A percentile compares a stretch with the other conserved stretches of the same genome.
These are phyloP conservation scores for Lachnellula hyalina DNA, from an alignment of 2,329 filamentous ascomycete species.

Conservation along the genomic window DNA sequence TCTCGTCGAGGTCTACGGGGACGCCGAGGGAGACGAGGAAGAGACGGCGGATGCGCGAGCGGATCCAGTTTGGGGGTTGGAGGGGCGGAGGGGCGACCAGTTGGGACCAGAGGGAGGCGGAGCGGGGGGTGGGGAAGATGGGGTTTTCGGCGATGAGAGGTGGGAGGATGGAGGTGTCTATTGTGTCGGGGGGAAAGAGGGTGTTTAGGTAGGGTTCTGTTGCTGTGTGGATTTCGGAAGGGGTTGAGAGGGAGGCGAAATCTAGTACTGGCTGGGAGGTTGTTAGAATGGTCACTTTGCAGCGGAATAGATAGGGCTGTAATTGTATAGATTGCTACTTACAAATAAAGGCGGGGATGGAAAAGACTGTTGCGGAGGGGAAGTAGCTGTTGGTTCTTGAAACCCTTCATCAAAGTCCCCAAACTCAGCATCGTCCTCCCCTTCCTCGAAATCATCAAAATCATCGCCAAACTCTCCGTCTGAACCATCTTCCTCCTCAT, in stretches of 20 bases:
- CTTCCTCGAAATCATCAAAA: constrained; percentile 64
- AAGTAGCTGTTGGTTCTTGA: constrained; percentile 45
- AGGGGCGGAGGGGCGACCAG: constrained; percentile 90
- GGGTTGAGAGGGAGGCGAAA: constrained; percentile 53
- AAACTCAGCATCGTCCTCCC: constrained; percentile 43
- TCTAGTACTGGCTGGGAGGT: constrained; percentile 57
- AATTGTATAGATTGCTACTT: constrained; percentile 33
- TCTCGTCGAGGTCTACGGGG: constrained; percentile 94
- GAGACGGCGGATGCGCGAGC: constrained; percentile 86
- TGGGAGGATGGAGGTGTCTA: constrained; percentile 46
- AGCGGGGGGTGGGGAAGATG: constrained; percentile 79
- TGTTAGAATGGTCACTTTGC: constrained; percentile 19
- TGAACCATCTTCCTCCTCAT: constrained; percentile 48
- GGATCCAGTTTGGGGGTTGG: constrained; percentile 96
- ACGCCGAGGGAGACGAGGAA: constrained; percentile 96
- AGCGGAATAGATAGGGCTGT: constrained; percentile 2
- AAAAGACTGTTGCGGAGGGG: constrained; percentile 30
- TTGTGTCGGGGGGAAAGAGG: constrained; percentile 57
- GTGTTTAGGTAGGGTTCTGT: constrained; percentile 62
- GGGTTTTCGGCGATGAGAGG: constrained; percentile 43
- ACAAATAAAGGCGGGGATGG: constrained; percentile 37
- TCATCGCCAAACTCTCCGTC: constrained; percentile 55
- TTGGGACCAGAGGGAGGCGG: constrained; percentile 91
- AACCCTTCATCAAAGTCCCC: constrained; percentile 59
- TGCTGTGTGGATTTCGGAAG: constrained; percentile 54